These are phyloP conservation scores for Fusarium graminum DNA, from an alignment of 2,329 filamentous ascomycete genomes.

Conservation along the genomic window DNA sequence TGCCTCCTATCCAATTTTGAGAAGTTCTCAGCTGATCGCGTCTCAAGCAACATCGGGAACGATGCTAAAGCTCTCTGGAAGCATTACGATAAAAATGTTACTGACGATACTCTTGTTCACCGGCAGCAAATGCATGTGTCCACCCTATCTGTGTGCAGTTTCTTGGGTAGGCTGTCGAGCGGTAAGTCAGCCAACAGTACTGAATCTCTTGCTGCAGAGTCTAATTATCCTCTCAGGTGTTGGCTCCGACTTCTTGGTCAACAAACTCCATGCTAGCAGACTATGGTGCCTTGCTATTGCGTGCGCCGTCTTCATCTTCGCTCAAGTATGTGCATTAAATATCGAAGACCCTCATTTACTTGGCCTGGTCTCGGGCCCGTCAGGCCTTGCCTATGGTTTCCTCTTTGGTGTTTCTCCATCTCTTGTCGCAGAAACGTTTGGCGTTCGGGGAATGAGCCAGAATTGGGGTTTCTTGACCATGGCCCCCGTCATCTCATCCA, in stretches of 20 bases:
- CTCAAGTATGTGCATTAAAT: conserved; percentile 80
- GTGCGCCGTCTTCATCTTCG: conserved; percentile 80
- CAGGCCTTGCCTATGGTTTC: conserved; percentile 91
- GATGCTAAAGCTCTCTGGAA: conserved; percentile 89
- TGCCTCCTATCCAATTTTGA: conserved; percentile 1
- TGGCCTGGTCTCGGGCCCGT: conserved; percentile 82
- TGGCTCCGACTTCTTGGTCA: conserved; percentile 90
- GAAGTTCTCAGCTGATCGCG: conserved; percentile 23
- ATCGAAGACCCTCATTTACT: conserved; percentile 83
- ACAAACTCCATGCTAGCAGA: conserved; percentile 81
- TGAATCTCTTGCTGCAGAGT: conserved; percentile 8
- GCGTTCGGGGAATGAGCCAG: conserved; percentile 87
- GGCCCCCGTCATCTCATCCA: conserved; percentile 86
- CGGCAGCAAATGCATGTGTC: conserved; percentile 93
- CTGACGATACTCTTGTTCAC: conserved; percentile 80
- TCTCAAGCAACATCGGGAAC: conserved; percentile 89
- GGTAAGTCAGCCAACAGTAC: conserved; percentile 62
- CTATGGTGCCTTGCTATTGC: conserved; percentile 92
- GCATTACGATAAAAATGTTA: conserved; percentile 80
- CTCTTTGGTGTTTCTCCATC: conserved; percentile 95
- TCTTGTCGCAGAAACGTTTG: conserved; percentile 90
- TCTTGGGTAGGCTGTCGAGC: conserved; percentile 81
- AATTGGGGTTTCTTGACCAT: conserved; percentile 98
- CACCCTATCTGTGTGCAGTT: conserved; percentile 90
- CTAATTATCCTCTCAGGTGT: conserved; percentile 68